These are phyloP conservation scores for Sporothrix euskadiensis DNA, from an alignment of 2,329 filamentous ascomycete species.

Conservation along the genomic window DNA sequence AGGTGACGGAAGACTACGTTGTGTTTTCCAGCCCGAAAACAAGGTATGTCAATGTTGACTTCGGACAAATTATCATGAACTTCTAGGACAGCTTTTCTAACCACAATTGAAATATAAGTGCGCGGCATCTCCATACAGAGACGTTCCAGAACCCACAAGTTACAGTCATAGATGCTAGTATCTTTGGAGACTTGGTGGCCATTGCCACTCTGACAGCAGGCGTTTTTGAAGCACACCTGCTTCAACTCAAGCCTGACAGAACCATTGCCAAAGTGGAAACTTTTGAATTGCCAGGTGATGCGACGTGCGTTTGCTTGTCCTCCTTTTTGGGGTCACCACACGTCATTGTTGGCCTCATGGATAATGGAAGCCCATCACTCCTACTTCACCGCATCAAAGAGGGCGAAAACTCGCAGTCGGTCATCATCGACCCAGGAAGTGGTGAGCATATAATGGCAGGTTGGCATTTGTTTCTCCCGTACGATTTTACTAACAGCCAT, in stretches of 20 bases:
- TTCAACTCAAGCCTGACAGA: conserved; percentile 39
- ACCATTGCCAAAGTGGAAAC: conserved; percentile 36
- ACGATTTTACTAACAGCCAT: neutral
- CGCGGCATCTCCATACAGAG: conserved; percentile 15
- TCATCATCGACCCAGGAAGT: conserved; percentile 32
- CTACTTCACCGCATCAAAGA: conserved; percentile 36
- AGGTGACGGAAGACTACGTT: conserved; percentile 55
- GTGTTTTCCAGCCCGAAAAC: conserved; percentile 43
- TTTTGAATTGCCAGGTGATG: conserved; percentile 48
- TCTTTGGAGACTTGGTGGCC: conserved; percentile 44
- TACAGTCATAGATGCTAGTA: conserved; percentile 47
- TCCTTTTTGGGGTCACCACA: conserved; percentile 35
- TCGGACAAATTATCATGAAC: neutral
- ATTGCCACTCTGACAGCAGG: conserved; percentile 46
- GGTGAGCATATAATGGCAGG: conserved; percentile 32
- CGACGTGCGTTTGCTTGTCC: conserved; percentile 51
- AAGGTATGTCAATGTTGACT: conserved; percentile 38
- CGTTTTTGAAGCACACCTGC: conserved; percentile 44
- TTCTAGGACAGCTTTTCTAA: neutral
- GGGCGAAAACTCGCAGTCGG: neutral
- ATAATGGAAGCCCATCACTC: conserved; percentile 40
- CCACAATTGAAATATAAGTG: neutral
- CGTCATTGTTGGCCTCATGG: conserved; percentile 42
- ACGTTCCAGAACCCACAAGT: conserved; percentile 21
- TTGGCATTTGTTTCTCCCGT: neutral